Base-by-base conservation (phyloP, 106 monocot genomes). In the Ottelia alismoides region DNA sequence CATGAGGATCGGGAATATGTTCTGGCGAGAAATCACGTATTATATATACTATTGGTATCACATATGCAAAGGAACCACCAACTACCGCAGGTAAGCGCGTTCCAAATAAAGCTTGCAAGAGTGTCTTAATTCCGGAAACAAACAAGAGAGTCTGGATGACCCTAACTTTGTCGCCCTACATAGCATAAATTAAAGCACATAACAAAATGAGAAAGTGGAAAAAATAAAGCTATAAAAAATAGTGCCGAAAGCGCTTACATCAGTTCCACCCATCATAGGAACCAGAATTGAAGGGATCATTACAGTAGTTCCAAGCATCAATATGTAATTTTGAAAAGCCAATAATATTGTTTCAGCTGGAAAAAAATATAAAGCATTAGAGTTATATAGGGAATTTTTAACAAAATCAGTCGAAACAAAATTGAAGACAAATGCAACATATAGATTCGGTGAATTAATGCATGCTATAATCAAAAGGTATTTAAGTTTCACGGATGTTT, bases 271-370 rank as follows among this genome's bases (percentile, higher is more conserved):
- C 90, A 91, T 91, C 72, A 78, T 46, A 28, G 90, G 90, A 35
- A 91, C 90, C 75, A 91, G 80, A 31, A 65, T 23, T 11, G 90
- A 74, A 64, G 90, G 90, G 31, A 91, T 73, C 84, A 85, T 84
- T 28, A 91, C 90, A 47, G 81, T 73, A 22, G 81, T 85, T 28
- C 90, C 90, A 10, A 91, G 85, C 74, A 85, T 64, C 62, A 91
- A 52, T 21, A 91, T 77, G 68, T 91, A 91, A 58, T 91, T 91
- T 73, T 91, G 90, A 62, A 91, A 91, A 40, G 81, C 81, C 68
- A 91, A 68, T 29, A 91, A 55, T 47, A 85, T 75, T 49, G 90
- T 85, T 71, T 91, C 90, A 70, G 53, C 90, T 91, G 81, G 57
- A 73, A 27, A 51, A 66, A n/a, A 66, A 28, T 31, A n/a, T 56